Evolutionary conservation across 1,284 basidiomycete genomes (phyloP).

Genomic region (Rhodotorula sp.): DNA sequence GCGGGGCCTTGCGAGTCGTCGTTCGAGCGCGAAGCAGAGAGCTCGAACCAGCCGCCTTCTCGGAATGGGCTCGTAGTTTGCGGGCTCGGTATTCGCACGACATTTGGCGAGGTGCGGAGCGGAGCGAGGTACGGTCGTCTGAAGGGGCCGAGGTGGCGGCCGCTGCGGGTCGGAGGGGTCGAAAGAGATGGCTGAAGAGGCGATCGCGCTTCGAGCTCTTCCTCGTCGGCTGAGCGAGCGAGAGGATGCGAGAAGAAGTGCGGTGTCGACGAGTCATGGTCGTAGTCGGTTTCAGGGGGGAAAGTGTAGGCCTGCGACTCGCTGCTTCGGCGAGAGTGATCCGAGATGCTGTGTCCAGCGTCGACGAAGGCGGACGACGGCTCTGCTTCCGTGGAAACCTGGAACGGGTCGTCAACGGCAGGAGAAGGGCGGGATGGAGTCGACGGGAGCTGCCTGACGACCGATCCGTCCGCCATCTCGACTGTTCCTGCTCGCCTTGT

Average conservation of each 20-base stretch:
- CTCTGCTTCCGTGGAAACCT: background rate
- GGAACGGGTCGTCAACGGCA: background rate
- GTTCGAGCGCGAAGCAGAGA: background rate
- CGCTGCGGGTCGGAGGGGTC: background rate
- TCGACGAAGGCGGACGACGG: background rate
- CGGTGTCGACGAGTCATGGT: no score
- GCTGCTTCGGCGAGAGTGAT: background rate
- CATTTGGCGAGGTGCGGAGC: background rate
- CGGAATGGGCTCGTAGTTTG: background rate
- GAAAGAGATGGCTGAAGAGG: constrained; percentile 17
- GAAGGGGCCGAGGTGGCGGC: background rate
- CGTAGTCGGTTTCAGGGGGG: background rate
- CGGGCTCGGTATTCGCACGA: background rate
- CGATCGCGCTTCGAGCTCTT: constrained; percentile 19
- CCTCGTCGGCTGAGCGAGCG: background rate
- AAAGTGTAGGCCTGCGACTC: constrained; percentile 18
- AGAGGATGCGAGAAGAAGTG: background rate
- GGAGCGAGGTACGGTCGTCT: background rate
- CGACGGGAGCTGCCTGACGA: constrained; percentile 6
- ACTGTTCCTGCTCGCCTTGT: background rate
- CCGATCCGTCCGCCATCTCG: background rate
- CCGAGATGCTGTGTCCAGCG: background rate
- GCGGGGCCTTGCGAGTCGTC: background rate
- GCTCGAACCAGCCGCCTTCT: constrained; percentile 5
- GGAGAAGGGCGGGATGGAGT: background rate